Evolutionary conservation across 2,329 filamentous ascomycete species (phyloP).

Genomic region (Fusarium virguliforme): DNA sequence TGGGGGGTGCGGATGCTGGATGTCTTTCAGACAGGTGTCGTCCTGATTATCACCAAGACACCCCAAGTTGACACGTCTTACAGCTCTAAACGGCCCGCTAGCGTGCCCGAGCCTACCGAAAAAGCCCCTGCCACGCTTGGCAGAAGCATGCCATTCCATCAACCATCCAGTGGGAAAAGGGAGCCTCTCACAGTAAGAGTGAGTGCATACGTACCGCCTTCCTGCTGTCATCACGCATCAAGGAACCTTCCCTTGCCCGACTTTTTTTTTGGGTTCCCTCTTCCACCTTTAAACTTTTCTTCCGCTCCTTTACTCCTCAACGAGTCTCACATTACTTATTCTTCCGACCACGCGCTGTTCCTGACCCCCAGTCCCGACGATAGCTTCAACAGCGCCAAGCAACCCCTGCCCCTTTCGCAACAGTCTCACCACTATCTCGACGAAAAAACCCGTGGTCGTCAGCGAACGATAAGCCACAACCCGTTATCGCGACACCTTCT

Average conservation of each 20-base stretch:
- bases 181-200: constrained; percentile 5
- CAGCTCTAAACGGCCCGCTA: constrained; percentile 43
- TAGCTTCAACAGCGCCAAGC: constrained; percentile 43
- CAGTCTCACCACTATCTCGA: constrained; percentile 45
- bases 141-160: constrained; percentile 40
- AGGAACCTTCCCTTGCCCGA: constrained; percentile 23
- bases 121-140: constrained; percentile 44
- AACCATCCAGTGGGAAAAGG: constrained; percentile 29
- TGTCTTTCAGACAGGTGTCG: neutral
- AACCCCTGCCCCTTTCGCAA: constrained; percentile 48
- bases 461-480: constrained; percentile 47
- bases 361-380: constrained; percentile 12
- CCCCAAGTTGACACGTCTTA: constrained; percentile 28
- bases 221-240: constrained; percentile 36
- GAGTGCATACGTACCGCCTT: constrained; percentile 35
- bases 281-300: constrained; percentile 41
- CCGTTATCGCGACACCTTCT: constrained; percentile 28
- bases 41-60: constrained; percentile 21
- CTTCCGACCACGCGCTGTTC: constrained; percentile 9
- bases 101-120: constrained; percentile 49
- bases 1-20: constrained; percentile 33
- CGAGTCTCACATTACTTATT: constrained; percentile 3
- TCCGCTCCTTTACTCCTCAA: constrained; percentile 50
- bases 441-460: constrained; percentile 21
- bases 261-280: constrained; percentile 23